Conservation (phyloP, 140 eudicot genomes). For the Erigeron philadelphicus region DNA sequence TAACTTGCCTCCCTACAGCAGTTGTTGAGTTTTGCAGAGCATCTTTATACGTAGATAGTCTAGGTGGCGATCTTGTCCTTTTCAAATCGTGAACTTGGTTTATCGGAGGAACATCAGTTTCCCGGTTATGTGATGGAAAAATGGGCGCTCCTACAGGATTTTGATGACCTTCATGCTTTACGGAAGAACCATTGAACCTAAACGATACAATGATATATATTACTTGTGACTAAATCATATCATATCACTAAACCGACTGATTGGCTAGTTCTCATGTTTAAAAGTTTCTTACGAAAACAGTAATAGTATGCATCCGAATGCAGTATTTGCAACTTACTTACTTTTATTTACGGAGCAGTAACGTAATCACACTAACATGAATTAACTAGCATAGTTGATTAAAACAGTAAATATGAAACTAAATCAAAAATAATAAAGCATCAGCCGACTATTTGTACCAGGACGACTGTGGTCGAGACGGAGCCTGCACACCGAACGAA, state of each 20-base stretch:
- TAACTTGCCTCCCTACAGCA: constrained; percentile 33
- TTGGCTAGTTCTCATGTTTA: too few species aligned
- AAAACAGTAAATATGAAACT: not conserved
- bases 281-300: too few species aligned
- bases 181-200: constrained; percentile 26
- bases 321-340: not conserved
- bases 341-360: not conserved
- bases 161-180: constrained; percentile 32
- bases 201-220: constrained; percentile 16
- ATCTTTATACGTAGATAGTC: constrained; percentile 28
- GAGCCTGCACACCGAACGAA: constrained; percentile 38
- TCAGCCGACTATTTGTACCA: constrained; percentile 13
- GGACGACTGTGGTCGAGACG: constrained; percentile 33
- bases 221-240: not conserved
- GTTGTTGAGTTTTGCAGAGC: constrained; percentile 29
- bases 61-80: constrained; percentile 41
- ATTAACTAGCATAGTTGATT: not conserved
- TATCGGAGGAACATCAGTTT: constrained; percentile 24
- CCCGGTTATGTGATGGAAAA: constrained; percentile 27
- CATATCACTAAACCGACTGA: too few species aligned
- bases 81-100: constrained; percentile 33
- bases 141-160: constrained; percentile 18
- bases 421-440: not conserved
- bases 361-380: constrained; percentile 1
- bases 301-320: too few species aligned